A percentile compares a stretch with the other conserved stretches of the same genome.
phyloP scores from a whole-genome alignment of 208 protist species.

The Balamuthia mandrillaris region DNA sequence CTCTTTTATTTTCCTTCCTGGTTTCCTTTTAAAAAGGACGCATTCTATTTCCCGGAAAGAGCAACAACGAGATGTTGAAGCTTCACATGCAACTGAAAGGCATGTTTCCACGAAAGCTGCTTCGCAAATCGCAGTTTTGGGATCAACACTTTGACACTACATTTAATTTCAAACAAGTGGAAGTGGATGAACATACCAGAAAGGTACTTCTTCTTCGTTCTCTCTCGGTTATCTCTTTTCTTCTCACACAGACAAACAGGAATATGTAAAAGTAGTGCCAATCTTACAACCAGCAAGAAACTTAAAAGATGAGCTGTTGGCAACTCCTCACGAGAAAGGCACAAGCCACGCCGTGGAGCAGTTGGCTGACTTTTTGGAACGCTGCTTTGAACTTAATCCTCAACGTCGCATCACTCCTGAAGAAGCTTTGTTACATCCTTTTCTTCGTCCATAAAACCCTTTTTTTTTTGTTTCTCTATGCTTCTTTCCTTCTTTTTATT shows the following conservation, averaged over 20 bases:
- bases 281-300: neutral
- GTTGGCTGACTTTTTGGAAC: constrained; percentile 36
- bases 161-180: constrained; percentile 52
- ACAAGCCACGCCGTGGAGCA: neutral
- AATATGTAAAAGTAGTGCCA: neutral
- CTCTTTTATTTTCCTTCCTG: neutral
- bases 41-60: constrained; percentile 73
- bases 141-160: constrained; percentile 69
- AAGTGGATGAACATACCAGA: constrained; percentile 43
- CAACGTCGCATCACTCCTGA: constrained; percentile 60
- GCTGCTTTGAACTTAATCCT: constrained; percentile 53
- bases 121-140: constrained; percentile 63
- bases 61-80: constrained; percentile 80
- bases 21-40: constrained; percentile 60
- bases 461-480: no score
- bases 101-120: constrained; percentile 63
- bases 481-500: no score
- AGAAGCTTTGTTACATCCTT: constrained; percentile 65
- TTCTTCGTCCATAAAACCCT: no score
- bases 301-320: neutral
- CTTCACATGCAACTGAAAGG: constrained; percentile 64
- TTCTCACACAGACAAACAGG: neutral
- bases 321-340: neutral
- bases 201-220: constrained; percentile 4
- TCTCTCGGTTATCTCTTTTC: neutral